Conservation (phyloP, 2,329 filamentous ascomycete genomes). For the Diaporthe sp. region DNA sequence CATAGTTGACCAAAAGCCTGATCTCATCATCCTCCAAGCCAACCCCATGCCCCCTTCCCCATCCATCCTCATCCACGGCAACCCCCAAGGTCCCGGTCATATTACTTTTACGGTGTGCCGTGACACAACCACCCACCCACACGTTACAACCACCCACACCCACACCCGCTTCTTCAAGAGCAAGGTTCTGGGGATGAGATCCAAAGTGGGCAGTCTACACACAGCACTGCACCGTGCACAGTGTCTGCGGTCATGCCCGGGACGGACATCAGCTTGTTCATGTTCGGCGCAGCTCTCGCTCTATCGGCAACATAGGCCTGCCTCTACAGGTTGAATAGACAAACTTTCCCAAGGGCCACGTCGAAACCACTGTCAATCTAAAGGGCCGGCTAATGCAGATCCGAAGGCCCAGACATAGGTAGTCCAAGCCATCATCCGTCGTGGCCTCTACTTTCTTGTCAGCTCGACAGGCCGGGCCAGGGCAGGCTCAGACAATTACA, state of each 20-base stretch:
- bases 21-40: slow-evolving; percentile 14
- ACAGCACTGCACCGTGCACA: neutral
- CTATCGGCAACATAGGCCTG: slow-evolving; percentile 6
- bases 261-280: neutral
- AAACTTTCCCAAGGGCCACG: slow-evolving; percentile 21
- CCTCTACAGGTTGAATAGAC: neutral
- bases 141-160: neutral
- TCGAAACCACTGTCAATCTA: slow-evolving; percentile 27
- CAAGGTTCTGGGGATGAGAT: slow-evolving; percentile 18
- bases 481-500: slow-evolving; percentile 22
- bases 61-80: neutral
- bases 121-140: slow-evolving; percentile 10
- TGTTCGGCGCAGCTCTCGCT: neutral
- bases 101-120: neutral
- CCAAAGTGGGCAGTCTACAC: neutral
- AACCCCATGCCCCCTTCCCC: neutral
- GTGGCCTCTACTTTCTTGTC: slow-evolving; percentile 4
- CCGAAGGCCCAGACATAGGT: slow-evolving; percentile 26
- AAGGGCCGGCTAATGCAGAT: slow-evolving; percentile 29
- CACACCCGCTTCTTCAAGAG: neutral
- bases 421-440: slow-evolving; percentile 24
- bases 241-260: neutral
- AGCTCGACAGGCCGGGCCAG: slow-evolving; percentile 2
- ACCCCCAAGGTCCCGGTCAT: neutral
- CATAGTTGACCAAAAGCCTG: slow-evolving; percentile 29